Evolutionary conservation across 73 alveolate species (phyloP).

Genomic region (Urostyla sp.): DNA sequence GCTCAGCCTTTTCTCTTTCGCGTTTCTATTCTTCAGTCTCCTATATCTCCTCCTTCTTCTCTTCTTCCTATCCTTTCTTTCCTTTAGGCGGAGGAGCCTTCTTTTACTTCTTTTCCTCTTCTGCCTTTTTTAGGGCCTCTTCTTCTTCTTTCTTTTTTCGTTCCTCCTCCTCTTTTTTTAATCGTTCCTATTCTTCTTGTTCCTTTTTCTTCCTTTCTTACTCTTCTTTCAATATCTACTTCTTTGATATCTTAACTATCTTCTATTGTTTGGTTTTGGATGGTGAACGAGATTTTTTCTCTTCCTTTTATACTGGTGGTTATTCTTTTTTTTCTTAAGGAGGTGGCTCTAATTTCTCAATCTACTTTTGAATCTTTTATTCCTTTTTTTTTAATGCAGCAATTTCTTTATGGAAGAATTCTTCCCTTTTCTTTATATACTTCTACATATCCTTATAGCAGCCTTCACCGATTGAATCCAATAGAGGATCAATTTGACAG

Average conservation of each 20-base stretch:
- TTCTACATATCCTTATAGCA: slow-evolving; percentile 62
- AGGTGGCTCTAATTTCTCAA: slow-evolving; percentile 60
- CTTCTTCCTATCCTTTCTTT: slow-evolving; percentile 50
- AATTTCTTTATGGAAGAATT: slow-evolving; percentile 62
- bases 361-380: slow-evolving; percentile 45
- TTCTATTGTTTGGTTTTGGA: slow-evolving; percentile 38
- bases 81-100: slow-evolving; percentile 55
- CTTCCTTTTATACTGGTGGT: neutral
- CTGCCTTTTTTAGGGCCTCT: too few species aligned
- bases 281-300: neutral
- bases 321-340: slow-evolving; percentile 34
- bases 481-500: slow-evolving; percentile 62
- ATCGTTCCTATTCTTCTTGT: slow-evolving; percentile 49
- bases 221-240: slow-evolving; percentile 35
- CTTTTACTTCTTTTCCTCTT: slow-evolving; percentile 7
- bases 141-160: slow-evolving; percentile 36
- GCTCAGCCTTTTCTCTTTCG: slow-evolving; percentile 44
- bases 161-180: slow-evolving; percentile 48
- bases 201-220: slow-evolving; percentile 33
- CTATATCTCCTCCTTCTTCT: slow-evolving; percentile 56
- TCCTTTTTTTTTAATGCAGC: slow-evolving; percentile 53
- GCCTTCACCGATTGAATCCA: slow-evolving; percentile 64
- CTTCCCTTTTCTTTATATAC: slow-evolving; percentile 61
- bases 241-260: slow-evolving; percentile 29
- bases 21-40: slow-evolving; percentile 51